Evolutionary conservation across 805 yeast genomes (phyloP), one percentile per base, ranked within the genome.

Genomic region (Metschnikowia amazonensis): DNA sequence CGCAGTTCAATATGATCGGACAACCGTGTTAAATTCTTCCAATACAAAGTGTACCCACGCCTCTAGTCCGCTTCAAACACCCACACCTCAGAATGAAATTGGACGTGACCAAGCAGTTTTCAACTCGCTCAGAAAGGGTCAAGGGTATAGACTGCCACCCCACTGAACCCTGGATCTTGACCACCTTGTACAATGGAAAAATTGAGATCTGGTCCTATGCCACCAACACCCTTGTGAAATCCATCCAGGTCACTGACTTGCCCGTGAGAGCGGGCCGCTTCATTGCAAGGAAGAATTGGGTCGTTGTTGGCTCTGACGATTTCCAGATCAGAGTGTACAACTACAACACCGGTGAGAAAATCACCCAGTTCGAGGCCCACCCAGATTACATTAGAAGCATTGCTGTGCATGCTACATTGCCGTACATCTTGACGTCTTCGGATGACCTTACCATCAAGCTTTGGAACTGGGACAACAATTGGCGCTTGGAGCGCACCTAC

Each of bases 111-210:
- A 88, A 86, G 74, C 84, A 84, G 59, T 87, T 90, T 68, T 84
- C 89, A 56, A 81, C 94, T 51, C 87, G 97, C 60, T 84, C 97
- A 32, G 97, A 90, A 66, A 84, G 99, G 66, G 97, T 94, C 64
- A 94, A 94, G 69, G 97, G 97, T 41, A 85, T 94, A 62, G 99
- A 94, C 69, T 86, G 94, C 76, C 99, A 94, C 66, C 99, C 99
- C 20, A 76, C 90, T 17, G 99, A 94, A 66, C 98, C 99, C 44
- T 92, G 98, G 98, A 82, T 89, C 43, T 74, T 89, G 60, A 84
- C 92, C 44, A 89, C 97, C n/a, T 74, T 88, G 48, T 89, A 87
- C 68, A 86, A 90, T 42, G 99, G 96, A 55, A 79, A 79, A 64
- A 81, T 89, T 45, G 97, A 90, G 69, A 88, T 92, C 62, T 89